phyloP scores from a whole-genome alignment of 495 filamentous ascomycete species.

The Cudoniella acicularis region DNA sequence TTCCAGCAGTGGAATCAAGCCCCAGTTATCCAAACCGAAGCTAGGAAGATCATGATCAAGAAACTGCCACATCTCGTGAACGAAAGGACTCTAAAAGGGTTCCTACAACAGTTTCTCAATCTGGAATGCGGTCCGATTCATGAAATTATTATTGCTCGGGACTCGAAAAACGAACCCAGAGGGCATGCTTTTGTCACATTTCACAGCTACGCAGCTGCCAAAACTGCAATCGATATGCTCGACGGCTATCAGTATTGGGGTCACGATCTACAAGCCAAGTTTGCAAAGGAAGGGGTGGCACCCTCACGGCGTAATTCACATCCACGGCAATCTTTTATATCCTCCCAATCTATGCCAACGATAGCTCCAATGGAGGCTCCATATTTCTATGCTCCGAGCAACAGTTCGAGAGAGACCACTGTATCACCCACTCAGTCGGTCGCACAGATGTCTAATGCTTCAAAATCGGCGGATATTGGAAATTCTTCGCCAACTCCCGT shows the following conservation, averaged over 20 bases:
- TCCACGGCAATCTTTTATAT: neutral
- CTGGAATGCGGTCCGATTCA: neutral
- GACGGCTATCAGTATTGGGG: slow-evolving; percentile 6
- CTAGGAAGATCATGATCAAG: slow-evolving; percentile 20
- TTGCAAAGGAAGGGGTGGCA: slow-evolving; percentile 25
- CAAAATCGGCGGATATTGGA: neutral
- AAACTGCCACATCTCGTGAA: slow-evolving; percentile 3
- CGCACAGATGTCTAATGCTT: neutral
- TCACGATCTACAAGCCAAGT: neutral
- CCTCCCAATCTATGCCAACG: neutral
- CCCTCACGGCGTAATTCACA: slow-evolving; percentile 37
- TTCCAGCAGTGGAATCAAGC: neutral
- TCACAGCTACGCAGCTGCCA: slow-evolving; percentile 6
- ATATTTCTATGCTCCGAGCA: too few relatives aligned
- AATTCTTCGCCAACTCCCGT: neutral
- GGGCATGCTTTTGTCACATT: slow-evolving; percentile 15
- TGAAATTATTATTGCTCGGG: slow-evolving; percentile 3
- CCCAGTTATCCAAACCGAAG: slow-evolving; percentile 6
- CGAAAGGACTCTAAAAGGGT: neutral
- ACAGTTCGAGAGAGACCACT: neutral
- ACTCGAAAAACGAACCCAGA: slow-evolving; percentile 6
- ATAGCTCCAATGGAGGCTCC: too few relatives aligned
- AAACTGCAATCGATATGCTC: slow-evolving; percentile 3
- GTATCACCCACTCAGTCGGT: neutral
- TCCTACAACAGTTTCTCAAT: neutral